Base-by-base conservation (phyloP, 1,284 basidiomycete genomes). In the Sanghuangporus weigelae region DNA sequence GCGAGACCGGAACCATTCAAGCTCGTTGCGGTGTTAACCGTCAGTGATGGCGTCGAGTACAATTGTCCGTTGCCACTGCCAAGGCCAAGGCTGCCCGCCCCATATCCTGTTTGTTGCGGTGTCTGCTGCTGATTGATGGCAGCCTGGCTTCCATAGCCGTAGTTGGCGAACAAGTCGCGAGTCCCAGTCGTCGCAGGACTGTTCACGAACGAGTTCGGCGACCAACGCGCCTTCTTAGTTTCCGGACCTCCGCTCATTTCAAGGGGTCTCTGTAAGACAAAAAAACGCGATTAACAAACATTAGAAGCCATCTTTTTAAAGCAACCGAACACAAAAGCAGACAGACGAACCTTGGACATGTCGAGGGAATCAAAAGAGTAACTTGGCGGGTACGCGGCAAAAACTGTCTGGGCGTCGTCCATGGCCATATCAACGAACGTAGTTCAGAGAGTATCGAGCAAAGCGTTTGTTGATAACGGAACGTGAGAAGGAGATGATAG, bases 171-270 rank as follows among this genome's bases (percentile, higher is more conserved):
- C 42, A 85, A 82, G 72, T 91, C 76, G 67, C 76, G 78, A 72
- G 68, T 70, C 44, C 73, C 74, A 68, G 77, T 77, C 50, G 76
- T 71, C 60, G 74, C 73, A 62, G 75, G 74, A 59, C 72, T 67
- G 64, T 75, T 72, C 57, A 69, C 81, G 69, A 85, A 83, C 26
- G 86, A 86, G 66, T 81, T 86, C 63, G 89, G 89, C 57, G 88
- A 91, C 89, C 90, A 92, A 68, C 91, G 87, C 63, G 90, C 85
- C 77, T 93, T 93, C 83, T 93, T 94, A 59, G 89, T 81, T 76
- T 92, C 89, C 70, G 89, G 88, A 71, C 89, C 90, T 71, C 86
- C 86, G 68, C 84, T 81, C 72, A 86, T 75, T 77, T 94, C 92
- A 81, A 93, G 90, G 63, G 90, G 59, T 72, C 74, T 59, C 65